Conservation (phyloP, 2,329 filamentous ascomycete genomes). For the Curvularia verruculosa region DNA sequence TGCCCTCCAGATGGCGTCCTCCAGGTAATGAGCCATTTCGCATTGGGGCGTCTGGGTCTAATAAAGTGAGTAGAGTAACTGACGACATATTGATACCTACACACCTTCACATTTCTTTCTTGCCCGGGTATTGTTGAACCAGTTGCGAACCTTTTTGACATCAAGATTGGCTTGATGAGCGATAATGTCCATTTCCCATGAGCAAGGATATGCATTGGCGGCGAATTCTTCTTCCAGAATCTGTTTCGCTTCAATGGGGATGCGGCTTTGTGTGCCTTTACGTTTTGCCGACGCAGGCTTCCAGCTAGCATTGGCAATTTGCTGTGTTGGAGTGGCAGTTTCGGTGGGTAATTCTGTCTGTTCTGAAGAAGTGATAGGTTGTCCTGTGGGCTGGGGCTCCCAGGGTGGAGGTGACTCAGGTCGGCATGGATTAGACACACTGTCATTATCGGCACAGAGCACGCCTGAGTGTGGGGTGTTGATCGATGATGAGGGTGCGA, state of each 20-base stretch:
- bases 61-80: slow-evolving; percentile 6
- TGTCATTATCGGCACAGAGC: neutral
- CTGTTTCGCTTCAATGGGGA: slow-evolving; percentile 40
- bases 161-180: slow-evolving; percentile 47
- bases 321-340: slow-evolving; percentile 16
- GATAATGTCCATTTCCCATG: slow-evolving; percentile 47
- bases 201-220: slow-evolving; percentile 44
- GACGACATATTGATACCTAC: neutral
- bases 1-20: slow-evolving; percentile 23
- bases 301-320: slow-evolving; percentile 23
- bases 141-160: slow-evolving; percentile 44
- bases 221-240: slow-evolving; percentile 46
- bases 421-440: neutral
- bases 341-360: neutral
- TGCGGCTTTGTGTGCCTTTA: slow-evolving; percentile 40
- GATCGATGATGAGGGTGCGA: slow-evolving; percentile 15
- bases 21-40: slow-evolving; percentile 11
- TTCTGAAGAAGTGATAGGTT: neutral
- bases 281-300: slow-evolving; percentile 45
- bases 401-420: neutral
- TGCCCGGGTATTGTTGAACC: slow-evolving; percentile 47
- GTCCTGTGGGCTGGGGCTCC: neutral
- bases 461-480: slow-evolving; percentile 1
- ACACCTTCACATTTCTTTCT: slow-evolving; percentile 40
- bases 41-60: slow-evolving; percentile 14